Percentiles rank a stretch among this genome's conserved stretches.
phyloP scores from a whole-genome alignment of 1,284 basidiomycete species.

The Rhizopogon hawkerae region DNA sequence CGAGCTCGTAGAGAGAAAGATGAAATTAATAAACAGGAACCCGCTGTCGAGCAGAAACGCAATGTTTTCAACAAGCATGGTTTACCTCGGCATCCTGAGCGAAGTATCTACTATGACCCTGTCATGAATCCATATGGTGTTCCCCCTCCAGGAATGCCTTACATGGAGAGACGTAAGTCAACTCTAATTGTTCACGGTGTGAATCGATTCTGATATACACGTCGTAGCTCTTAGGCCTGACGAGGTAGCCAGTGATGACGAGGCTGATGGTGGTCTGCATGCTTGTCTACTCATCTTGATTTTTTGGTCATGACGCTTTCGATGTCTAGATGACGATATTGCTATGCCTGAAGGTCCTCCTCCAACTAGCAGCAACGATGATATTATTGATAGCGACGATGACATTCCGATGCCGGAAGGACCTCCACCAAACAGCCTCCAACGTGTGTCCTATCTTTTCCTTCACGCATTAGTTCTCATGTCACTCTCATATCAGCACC shows the following conservation, averaged over 20 bases:
- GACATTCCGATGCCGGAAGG: constrained; percentile 85
- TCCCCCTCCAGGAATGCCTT: constrained; percentile 95
- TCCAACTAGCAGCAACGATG: constrained; percentile 36
- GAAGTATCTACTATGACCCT: constrained; percentile 88
- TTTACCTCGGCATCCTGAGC: constrained; percentile 75
- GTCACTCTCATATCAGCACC: constrained; percentile 15
- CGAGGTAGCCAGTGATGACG: constrained; percentile 55
- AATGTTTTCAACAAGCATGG: constrained; percentile 76
- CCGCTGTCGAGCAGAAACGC: constrained; percentile 42
- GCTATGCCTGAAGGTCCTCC: constrained; percentile 68
- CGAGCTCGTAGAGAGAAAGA: constrained; percentile 37
- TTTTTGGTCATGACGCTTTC: constrained; percentile 3
- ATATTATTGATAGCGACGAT: constrained; percentile 48
- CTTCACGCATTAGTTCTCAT: constrained; percentile 9
- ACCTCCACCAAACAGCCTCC: constrained; percentile 47
- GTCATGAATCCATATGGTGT: constrained; percentile 92
- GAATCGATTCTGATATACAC: constrained; percentile 1
- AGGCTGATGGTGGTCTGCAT: constrained; percentile 36
- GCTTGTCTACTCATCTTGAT: constrained; percentile 25
- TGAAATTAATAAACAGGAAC: constrained; percentile 36
- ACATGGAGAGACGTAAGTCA: constrained; percentile 71
- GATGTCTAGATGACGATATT: constrained; percentile 48
- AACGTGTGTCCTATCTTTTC: constrained; percentile 15
- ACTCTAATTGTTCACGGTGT: neutral
- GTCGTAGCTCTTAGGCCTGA: constrained; percentile 48